Base-by-base conservation (phyloP, 768 basidiomycete genomes). In the Fomitopsis serialis region DNA sequence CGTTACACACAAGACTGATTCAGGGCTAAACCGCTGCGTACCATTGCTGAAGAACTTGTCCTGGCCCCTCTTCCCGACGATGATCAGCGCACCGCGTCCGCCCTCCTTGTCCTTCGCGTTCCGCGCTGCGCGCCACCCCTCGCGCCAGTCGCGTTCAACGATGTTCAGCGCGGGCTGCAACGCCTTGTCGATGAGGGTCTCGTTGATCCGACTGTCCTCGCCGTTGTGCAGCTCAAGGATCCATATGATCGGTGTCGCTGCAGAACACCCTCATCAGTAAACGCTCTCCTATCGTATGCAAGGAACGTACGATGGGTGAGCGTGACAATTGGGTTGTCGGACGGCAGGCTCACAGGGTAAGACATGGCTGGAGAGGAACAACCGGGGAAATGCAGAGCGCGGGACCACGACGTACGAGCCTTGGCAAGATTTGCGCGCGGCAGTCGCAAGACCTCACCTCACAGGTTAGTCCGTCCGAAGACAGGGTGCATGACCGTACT, bases 41-140 rank as follows among this genome's bases (percentile, higher is more conserved):
- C 89, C 90, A 59, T 91, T 92, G 70, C 87, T 89, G 68, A 93
- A 93, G 75, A 91, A 93, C 68, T 92, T 93, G 67, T 92, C 82
- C 66, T 93, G 90, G 56, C 78, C 75, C 57, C 74, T 76, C 55
- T 79, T 81, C 3, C 91, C 90, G 6, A 88, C 83, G 50, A 93
- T 84, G 55, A 92, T 83, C 29, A 93, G 68, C 17, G 86, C 84
- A 32, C 89, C 90, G 48, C 74, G 74, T 24, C 81, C 85, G 5
- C 73, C 74, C n/a, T 69, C 69, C 58, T 74, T 74, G 58, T 79
- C 74, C 54, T 76, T 76, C 40, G 71, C 57, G 40, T 70, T 63
- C 48, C 71, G 65, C 1, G 75, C 73, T 12, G 68, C 61, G 27
- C 77, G 72, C 72, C 78, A 80, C 42, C 73, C 72, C 36, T 72